phyloP scores from a whole-genome alignment of 805 yeast genomes.

The Kodamaea restingae region DNA sequence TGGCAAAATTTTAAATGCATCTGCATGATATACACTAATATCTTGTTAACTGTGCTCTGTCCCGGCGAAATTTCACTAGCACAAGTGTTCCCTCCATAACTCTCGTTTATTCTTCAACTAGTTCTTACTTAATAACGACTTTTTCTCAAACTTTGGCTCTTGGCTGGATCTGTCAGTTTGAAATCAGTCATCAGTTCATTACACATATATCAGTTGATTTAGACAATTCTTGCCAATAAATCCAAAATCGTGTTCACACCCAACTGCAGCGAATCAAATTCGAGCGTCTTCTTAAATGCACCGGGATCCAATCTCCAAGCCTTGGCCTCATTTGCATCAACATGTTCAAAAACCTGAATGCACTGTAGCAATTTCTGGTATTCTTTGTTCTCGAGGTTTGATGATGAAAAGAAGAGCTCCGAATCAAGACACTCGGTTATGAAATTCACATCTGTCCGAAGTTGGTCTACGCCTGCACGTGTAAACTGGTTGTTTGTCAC shows the following conservation, averaged over 20 bases:
- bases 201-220: no score
- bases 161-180: no score
- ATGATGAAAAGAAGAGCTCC: slow-evolving; percentile 16
- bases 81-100: no score
- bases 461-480: slow-evolving; percentile 29
- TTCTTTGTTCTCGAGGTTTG: slow-evolving; percentile 22
- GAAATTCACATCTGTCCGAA: slow-evolving; percentile 27
- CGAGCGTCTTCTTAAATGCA: slow-evolving; percentile 20
- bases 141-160: no score
- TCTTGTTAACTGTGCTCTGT: no score
- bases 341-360: slow-evolving; percentile 23
- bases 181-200: slow-evolving; percentile 1
- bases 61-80: no score
- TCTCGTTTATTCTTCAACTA: no score
- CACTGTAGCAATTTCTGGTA: slow-evolving; percentile 27
- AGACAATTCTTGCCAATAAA: slow-evolving; percentile 25
- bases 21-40: no score
- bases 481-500: slow-evolving; percentile 38
- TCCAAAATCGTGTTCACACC: slow-evolving; percentile 23
- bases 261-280: slow-evolving; percentile 15
- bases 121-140: no score
- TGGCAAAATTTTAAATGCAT: no score
- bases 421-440: slow-evolving; percentile 16
- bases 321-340: slow-evolving; percentile 22
- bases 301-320: slow-evolving; percentile 13